Percentiles rank a stretch among this genome's conserved stretches.
Evolutionary conservation across 2,329 filamentous ascomycete species (phyloP).

Genomic region (Colletotrichum tabaci): DNA sequence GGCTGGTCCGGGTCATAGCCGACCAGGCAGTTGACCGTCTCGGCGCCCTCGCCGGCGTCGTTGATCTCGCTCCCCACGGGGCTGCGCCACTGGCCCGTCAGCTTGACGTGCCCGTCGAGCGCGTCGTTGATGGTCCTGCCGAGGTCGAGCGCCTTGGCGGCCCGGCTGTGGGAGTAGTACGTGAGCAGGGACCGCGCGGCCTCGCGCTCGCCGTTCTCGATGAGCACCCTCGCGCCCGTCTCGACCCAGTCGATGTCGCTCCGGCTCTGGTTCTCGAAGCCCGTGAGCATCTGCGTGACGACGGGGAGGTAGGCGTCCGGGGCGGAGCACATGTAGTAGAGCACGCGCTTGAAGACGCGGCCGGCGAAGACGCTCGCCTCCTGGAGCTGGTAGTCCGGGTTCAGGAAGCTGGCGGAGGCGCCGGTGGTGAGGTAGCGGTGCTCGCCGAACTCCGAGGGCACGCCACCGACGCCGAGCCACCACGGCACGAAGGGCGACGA

Average conservation of each 20-base stretch:
- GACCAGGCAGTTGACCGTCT: slow-evolving; percentile 54
- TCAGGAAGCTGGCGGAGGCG: slow-evolving; percentile 47
- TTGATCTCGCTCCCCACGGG: slow-evolving; percentile 51
- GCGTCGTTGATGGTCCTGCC: slow-evolving; percentile 44
- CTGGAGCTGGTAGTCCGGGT: slow-evolving; percentile 47
- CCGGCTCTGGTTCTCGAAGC: slow-evolving; percentile 46
- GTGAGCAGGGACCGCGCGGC: slow-evolving; percentile 45
- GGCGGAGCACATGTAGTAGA: slow-evolving; percentile 50
- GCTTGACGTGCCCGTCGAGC: slow-evolving; percentile 47
- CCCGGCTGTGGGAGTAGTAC: slow-evolving; percentile 46
- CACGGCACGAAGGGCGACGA: slow-evolving; percentile 48
- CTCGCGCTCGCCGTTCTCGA: slow-evolving; percentile 42
- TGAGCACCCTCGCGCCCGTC: slow-evolving; percentile 42
- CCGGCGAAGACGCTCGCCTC: slow-evolving; percentile 48
- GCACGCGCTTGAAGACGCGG: slow-evolving; percentile 48
- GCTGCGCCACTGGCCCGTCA: slow-evolving; percentile 45
- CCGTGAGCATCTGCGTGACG: slow-evolving; percentile 46
- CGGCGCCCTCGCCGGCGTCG: slow-evolving; percentile 49
- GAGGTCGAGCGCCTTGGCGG: slow-evolving; percentile 45
- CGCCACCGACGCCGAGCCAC: slow-evolving; percentile 47
- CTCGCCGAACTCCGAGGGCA: slow-evolving; percentile 48
- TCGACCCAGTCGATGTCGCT: slow-evolving; percentile 46
- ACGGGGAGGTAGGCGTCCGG: slow-evolving; percentile 45
- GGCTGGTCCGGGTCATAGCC: slow-evolving; percentile 49
- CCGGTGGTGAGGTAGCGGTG: slow-evolving; percentile 49